Base-by-base conservation (phyloP, 768 basidiomycete species). In the Suillus alpinus region DNA sequence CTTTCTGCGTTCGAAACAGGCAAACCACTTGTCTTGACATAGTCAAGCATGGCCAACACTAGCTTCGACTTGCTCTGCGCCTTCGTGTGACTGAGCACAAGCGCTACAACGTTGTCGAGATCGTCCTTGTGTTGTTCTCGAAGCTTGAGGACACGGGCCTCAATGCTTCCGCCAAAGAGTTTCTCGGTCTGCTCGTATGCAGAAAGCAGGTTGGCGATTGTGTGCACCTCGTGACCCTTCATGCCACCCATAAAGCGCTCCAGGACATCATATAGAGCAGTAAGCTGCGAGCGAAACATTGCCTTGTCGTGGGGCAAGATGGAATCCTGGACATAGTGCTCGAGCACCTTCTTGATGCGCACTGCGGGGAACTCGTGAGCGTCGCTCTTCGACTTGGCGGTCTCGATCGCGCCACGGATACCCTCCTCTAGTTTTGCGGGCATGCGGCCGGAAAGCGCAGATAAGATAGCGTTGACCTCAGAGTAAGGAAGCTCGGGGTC, bases 51-150 rank as follows among this genome's bases (percentile, higher is more conserved):
- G 18, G 87, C 83, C 52, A 96, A 81, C 47, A 97, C 83, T 55
- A 98, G 82, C 71, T 92, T 94, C 65, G 87, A 86, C 80, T 98
- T 98, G 77, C 89, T 87, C 65, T 91, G 89, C 8, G 93, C 94
- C 76, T 95, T 96, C 79, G 94, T 93, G 75, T 99, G 97, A 60
- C 95, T 96, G 56, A 98, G 83, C 18, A 98, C 94, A 34, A 95
- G 79, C 50, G 82, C 82, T 50, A 90, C 88, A 37, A 92, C 97
- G 60, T 88, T 86, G 74, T 98, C 95, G 40, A 97, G 85, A 66
- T 94, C 83, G 63, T 95, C 93, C 78, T 95, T 96, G 81, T 95
- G 75, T 67, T 94, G 88, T 56, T 98, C 97, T 58, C 97, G 86
- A 43, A 99, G 84, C 56, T 87, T 83, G 60, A 98, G 81, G 55